Evolutionary conservation across 2,329 filamentous ascomycete genomes (phyloP).

Genomic region (Botrytis cinerea): DNA sequence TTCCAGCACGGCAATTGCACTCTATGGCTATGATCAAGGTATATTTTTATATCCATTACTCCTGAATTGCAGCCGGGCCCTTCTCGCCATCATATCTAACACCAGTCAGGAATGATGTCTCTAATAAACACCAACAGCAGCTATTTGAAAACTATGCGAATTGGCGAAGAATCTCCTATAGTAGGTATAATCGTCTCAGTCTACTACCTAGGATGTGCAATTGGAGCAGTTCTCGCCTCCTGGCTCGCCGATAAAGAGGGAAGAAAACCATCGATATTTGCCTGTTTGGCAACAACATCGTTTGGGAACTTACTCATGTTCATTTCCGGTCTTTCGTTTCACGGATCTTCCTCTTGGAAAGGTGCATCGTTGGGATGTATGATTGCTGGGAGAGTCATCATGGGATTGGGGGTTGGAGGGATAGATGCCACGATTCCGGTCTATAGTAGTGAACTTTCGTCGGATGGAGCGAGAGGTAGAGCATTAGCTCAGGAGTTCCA

Average conservation of each 20-base stretch:
- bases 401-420: constrained; percentile 59
- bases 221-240: constrained; percentile 59
- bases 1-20: constrained; percentile 47
- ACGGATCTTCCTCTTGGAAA: constrained; percentile 45
- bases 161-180: constrained; percentile 38
- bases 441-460: constrained; percentile 58
- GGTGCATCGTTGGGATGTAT: constrained; percentile 51
- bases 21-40: constrained; percentile 89
- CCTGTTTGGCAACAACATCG: constrained; percentile 54
- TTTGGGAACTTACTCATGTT: constrained; percentile 64
- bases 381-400: constrained; percentile 47
- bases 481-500: constrained; percentile 65
- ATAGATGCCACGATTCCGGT: constrained; percentile 63
- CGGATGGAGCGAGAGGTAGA: constrained; percentile 58
- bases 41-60: neutral
- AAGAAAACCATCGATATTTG: constrained; percentile 57
- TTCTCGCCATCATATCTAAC: neutral
- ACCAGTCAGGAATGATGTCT: constrained; percentile 66
- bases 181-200: constrained; percentile 53
- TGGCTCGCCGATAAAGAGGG: constrained; percentile 55
- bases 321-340: constrained; percentile 52
- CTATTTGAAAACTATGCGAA: constrained; percentile 60
- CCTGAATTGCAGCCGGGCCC: neutral
- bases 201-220: constrained; percentile 63
- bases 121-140: constrained; percentile 58